Base-by-base conservation (phyloP, 495 filamentous ascomycete species). In the Penicillium roqueforti region DNA sequence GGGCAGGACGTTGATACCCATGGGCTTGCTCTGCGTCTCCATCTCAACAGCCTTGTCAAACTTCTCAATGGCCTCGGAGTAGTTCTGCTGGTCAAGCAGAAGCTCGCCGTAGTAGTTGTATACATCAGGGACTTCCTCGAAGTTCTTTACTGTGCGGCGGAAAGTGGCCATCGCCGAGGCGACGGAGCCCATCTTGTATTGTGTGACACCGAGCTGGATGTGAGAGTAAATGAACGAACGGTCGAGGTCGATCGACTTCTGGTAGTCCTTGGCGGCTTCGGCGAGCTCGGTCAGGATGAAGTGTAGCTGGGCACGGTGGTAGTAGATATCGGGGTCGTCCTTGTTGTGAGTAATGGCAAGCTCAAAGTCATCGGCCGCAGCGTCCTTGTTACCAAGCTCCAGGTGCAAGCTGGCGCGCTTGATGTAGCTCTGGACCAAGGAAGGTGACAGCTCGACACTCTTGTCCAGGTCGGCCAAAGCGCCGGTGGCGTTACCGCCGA, bases 101-200 rank as follows among this genome's bases (percentile, higher is more conserved):
- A 99, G 82, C 73, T 99, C 93, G 65, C 93, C 93, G 59, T 95
- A 97, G 81, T 97, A 99, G 77, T 99, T 99, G 77, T 97, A 99
- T 3, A 99, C 93, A 67, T 99, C 93, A 5, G 93, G 92, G 8
- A 92, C 90, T 58, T 89, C 88, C 57, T 91, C 88, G 63, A 99
- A 99, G 73, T 95, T 96, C 87, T 97, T 99, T 63, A 97, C 92
- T 66, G 91, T 95, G 28, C 92, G 81, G 55, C 93, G 81, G 83
- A 99, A 99, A 6, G 95, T 97, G 13, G 95, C 91, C 91, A 97
- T 97, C 23, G 92, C 95, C 6, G 92, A 96, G 3, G 93, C 93
- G 44, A 97, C 87, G 9, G 91, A 96, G 52, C 93, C 95, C 90
- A 97, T 95, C 84, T 99, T 99, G 76, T 99, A 99, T 73, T 99